Evolutionary conservation across 495 filamentous ascomycete species (phyloP), one percentile per base, ranked within the genome.

Genomic region (Entonaema liquescens): DNA sequence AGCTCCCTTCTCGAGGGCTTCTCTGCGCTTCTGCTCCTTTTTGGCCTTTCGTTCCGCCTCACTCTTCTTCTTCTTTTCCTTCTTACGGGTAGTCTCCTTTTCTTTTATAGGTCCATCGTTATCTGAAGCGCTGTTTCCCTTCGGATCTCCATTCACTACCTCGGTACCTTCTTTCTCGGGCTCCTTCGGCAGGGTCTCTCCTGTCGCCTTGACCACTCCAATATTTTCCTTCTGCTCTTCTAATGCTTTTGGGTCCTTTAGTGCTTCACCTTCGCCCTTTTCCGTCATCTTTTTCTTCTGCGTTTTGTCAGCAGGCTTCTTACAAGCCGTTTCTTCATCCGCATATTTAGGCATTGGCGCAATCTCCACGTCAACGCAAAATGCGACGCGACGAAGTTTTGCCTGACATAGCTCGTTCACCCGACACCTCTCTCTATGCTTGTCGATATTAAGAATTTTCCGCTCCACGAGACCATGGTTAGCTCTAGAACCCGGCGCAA

Each of bases 341-440:
- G 62, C 76, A 68, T 91, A 87, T 65, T 80, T 83, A 4, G 86
- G 85, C 77, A 85, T 84, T 25, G 81, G 84, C 44, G 95, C 94
- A 74, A 99, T 95, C 80, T 99, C 95, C 12, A 99, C 95, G 77
- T 99, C 95, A 3, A 99, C 95, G 70, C 92, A 97, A 73, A 99
- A 99, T 1, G 94, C 92, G 1, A 99, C 95, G 35, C 92, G 86
- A 21, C 93, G 86, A 33, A 99, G 79, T 68, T 95, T 97, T 17
- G 86, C 87, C 66, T 91, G 89, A 65, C 95, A 89, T 21, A 99
- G 79, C 67, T 95, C 93, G 28, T 88, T 83, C 26, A 98, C 88
- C 15, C 86, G 85, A 75, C 93, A 95, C 42, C 95, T 81, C 73
- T 96, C 90, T 31, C 95, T 85, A 68, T 89, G 85, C 21, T 80